Base-by-base conservation (phyloP, 2,329 filamentous ascomycete genomes). In the Epichloe gansuensis region DNA sequence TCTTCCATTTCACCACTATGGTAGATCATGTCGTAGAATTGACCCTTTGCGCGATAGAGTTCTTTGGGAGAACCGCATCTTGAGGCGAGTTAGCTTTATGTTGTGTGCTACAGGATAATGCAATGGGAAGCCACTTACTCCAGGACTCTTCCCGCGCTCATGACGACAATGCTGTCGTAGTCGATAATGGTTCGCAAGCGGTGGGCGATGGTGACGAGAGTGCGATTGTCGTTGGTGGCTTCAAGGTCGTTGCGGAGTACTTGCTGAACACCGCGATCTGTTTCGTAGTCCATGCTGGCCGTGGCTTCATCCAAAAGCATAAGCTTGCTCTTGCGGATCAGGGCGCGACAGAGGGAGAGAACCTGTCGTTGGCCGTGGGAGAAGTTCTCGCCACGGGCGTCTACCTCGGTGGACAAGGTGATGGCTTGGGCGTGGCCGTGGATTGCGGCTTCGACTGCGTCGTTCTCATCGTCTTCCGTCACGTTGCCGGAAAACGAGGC, bases 241-340 rank as follows among this genome's bases (percentile, higher is more conserved):
- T 70, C 67, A 31, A 81, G 69, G 55, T 77, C 76, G 8, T 66
- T 62, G 15, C 76, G 68, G 35, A 81, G 61, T 2, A 78, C 71
- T n/a, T 65, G 64, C 62, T 81, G 77, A 51, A 81, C 78, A 2
- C 72, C 74, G 36, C 69, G 67, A 54, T 81, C 77, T 27, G 77
- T 79, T 60, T 77, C 73, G 53, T 77, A 76, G 57, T 81, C 77
- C 68, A 81, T 78, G 57, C 74, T 78, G 25, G 77, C 76, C 2
- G 77, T 81, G 9, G 78, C 78, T 61, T 81, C 77, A 58, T 81
- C 78, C 11, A 78, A 68, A 2, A 81, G 63, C 68, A 81, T 73
- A 27, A 81, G 65, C 61, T 75, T 76, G 61, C 73, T 76, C 53
- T 73, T 69, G 31, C 77, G 72, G 51, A 79, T 74, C 35, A 80